Base-by-base conservation (phyloP, 371 early-diverging fungal species). In the Zopfochytrium polystomum region DNA sequence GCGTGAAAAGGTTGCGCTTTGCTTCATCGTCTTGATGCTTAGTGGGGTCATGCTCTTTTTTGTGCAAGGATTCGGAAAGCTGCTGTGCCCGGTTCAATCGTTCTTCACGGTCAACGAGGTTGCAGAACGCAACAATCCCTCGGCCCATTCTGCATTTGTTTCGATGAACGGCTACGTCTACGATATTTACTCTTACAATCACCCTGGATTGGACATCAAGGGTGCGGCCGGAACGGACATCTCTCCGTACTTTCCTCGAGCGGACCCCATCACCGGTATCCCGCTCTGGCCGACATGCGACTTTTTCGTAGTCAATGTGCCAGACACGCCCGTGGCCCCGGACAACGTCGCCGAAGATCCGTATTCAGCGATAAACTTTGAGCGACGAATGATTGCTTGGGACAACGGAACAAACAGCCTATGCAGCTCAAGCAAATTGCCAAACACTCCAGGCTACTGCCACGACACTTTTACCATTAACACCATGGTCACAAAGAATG, bases 1-100 rank as follows among this genome's bases (percentile, higher is more conserved):
- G 97, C 86, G 94, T 54, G 97, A 97, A 75, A 95, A 97, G 78
- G 84, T 95, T 2, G 89, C 95, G 1, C 79, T 98, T 22, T 92
- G 91, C 70, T 76, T 87, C 60, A 67, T 98, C 53, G 91, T 98
- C 54, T 71, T 87, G 31, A 66, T 91, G 30, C 55, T 91, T 63
- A 91, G 89, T 63, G 84, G 79, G 6, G 71, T 87, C 65, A 85
- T 93, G 66, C 75, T 96, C 46, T 92, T 95, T 80, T 95, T 90
- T 73, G 87, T 97, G 52, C 85, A 89, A 22, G 87, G 90, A 52
- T 83, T 96, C 47, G 90, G 95, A 34, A 79, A 85, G 60, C 63
- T 92, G 43, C 80, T 98, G n/a, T 98, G 98, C 72, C 93, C 94
- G 13, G 80, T 51, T 18, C 60, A 63, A 26, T 47, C 52, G 48